These are phyloP conservation scores for Sporothrix sp. DNA, from an alignment of 2,329 filamentous ascomycete species.

Conservation along the genomic window DNA sequence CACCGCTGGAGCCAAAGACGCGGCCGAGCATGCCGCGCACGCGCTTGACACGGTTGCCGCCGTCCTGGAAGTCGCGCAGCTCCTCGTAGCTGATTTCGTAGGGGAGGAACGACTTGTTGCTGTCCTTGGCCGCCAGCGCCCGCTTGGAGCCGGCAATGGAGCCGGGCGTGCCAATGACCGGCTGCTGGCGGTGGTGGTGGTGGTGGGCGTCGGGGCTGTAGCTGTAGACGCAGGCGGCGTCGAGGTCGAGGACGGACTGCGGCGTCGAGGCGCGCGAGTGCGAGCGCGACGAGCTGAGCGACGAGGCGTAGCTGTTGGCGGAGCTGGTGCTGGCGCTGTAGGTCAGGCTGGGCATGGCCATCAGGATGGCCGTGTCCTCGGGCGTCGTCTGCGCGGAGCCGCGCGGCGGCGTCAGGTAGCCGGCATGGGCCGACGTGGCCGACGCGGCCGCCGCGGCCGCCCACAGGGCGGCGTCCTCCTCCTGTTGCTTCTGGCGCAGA, in stretches of 20 bases:
- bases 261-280: slow-evolving; percentile 41
- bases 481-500: slow-evolving; percentile 18
- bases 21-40: slow-evolving; percentile 44
- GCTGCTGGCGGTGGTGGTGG: slow-evolving; percentile 27
- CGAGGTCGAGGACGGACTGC: slow-evolving; percentile 30
- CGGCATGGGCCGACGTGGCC: no score
- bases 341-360: slow-evolving; percentile 36
- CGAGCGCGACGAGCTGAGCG: slow-evolving; percentile 39
- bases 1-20: slow-evolving; percentile 35
- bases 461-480: slow-evolving; percentile 22
- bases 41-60: slow-evolving; percentile 37
- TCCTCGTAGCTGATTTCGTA: slow-evolving; percentile 48
- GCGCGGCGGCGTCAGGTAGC: slow-evolving; percentile 37
- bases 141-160: slow-evolving; percentile 16
- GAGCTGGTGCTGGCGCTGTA: slow-evolving; percentile 36
- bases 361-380: slow-evolving; percentile 19
- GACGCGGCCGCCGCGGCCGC: slow-evolving; percentile 18
- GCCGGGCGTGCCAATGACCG: slow-evolving; percentile 23
- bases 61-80: slow-evolving; percentile 40
- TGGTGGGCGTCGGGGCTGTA: slow-evolving; percentile 32
- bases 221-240: slow-evolving; percentile 33
- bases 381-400: slow-evolving; percentile 22
- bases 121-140: not conserved
- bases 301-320: slow-evolving; percentile 34
- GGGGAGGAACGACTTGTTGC: slow-evolving; percentile 31